Evolutionary conservation across 768 basidiomycete genomes (phyloP).

Genomic region (Serendipita sp.): DNA sequence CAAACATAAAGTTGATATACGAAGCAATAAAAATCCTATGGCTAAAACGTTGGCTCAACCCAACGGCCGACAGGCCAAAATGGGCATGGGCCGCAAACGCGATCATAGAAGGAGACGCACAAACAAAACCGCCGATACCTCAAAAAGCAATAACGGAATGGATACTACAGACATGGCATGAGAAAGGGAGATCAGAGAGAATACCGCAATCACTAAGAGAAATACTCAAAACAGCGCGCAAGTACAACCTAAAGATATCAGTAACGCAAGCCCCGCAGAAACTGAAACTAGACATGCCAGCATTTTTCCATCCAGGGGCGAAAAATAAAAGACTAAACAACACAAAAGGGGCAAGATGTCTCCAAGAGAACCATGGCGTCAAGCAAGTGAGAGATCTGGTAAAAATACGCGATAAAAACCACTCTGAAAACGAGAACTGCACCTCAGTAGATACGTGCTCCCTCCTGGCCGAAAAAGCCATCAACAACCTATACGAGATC

Average conservation of each 20-base stretch:
- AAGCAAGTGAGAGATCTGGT: background rate
- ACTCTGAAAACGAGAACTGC: background rate
- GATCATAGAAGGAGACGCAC: background rate
- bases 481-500: background rate
- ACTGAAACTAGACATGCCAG: background rate
- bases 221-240: background rate
- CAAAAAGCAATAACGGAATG: background rate
- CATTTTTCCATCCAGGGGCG: background rate
- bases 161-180: background rate
- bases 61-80: background rate
- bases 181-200: background rate
- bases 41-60: background rate
- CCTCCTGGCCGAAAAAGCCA: background rate
- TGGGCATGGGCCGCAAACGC: background rate
- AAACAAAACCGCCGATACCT: background rate
- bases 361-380: background rate
- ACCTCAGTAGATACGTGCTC: background rate
- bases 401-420: background rate
- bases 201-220: background rate
- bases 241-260: background rate
- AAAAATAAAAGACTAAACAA: background rate
- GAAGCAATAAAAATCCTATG: background rate
- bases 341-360: background rate
- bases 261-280: background rate
- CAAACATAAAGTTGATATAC: background rate